phyloP scores from a whole-genome alignment of 2,329 filamentous ascomycete species.

The Alternaria triticimaculans region DNA sequence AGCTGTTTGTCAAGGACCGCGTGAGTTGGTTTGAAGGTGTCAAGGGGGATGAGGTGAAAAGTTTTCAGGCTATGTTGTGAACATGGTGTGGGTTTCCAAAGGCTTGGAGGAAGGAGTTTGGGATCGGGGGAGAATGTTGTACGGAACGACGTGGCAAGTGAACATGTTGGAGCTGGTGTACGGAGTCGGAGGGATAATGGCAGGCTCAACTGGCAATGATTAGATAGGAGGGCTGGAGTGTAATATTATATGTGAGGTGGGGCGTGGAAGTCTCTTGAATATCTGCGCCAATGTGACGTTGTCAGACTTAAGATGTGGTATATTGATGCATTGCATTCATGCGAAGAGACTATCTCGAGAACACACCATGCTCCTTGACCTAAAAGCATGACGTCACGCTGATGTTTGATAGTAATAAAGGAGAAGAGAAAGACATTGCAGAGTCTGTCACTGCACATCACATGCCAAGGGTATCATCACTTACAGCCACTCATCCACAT shows the following conservation, averaged over 20 bases:
- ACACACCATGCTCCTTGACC: not conserved
- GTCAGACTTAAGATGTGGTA: not conserved
- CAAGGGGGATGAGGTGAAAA: conserved; percentile 6
- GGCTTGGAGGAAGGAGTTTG: not conserved
- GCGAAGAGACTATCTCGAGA: not conserved
- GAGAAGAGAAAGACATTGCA: not conserved
- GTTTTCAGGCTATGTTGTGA: not conserved
- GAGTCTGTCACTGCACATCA: not conserved
- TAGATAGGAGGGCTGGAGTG: not conserved
- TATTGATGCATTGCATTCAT: not conserved
- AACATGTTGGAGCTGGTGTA: not conserved
- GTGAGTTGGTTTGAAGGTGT: conserved; percentile 54
- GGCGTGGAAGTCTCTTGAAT: not conserved
- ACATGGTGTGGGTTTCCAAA: not conserved
- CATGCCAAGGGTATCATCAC: not conserved
- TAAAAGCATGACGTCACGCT: not conserved
- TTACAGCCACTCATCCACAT: conserved; percentile 42
- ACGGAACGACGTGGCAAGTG: not conserved
- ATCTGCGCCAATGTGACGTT: not conserved
- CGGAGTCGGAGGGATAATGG: not conserved
- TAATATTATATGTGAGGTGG: not conserved
- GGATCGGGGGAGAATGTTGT: not conserved
- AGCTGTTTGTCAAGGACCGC: conserved; percentile 61
- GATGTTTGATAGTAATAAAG: not conserved
- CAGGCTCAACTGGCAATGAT: not conserved